Evolutionary conservation across 176 grass and related monocot species (phyloP), one percentile per base, ranked within the genome.

Genomic region (Carex pumila): DNA sequence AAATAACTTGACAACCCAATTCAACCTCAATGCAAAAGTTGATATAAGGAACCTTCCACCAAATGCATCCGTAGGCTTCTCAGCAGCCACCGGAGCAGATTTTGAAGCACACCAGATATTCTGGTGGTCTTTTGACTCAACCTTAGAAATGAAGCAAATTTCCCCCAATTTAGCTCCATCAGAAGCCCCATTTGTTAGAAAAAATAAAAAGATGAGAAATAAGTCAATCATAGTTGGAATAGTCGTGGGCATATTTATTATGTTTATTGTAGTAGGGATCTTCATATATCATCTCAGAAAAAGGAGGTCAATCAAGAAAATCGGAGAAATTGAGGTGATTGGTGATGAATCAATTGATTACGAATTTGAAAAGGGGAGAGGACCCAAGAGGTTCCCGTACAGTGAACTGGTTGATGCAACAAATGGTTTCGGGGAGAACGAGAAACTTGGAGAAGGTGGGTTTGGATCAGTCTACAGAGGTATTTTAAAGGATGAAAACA

Each of bases 161-260:
- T 1, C 30, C 17, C 82, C 6, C 86, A 91, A 2, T 13, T 91
- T 12, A 86, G 84, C 45, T 86, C 88, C 84, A 31, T 88, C 70
- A 64, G 90, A 49, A 83, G 85, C 41, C 82, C 83, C 5, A 25
- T 91, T 15, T 14, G 55, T 91, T 7, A 74, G 12, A 18, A 91
- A 89, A 13, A 31, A 84, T 52, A 79, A 85, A 30, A 17, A 2
- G 22, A 84, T 74, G 0, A 7, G 17, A 21, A 65, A 43, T 10
- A 47, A 91, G 8, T 18, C 37, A 1, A 84, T 79, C 22, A 30
- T 56, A 45, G 55, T 73, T 18, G 55, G 55, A 58, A 18, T 58
- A 7, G 36, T 54, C 19, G 5, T 1, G 50, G 17, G 17, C 53
- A 29, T 63, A 30, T 17, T 32, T 47, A 15, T 81, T 12, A 2